Conservation (phyloP, 1,284 basidiomycete species). For the Microbotryum silenes-acaulis region DNA sequence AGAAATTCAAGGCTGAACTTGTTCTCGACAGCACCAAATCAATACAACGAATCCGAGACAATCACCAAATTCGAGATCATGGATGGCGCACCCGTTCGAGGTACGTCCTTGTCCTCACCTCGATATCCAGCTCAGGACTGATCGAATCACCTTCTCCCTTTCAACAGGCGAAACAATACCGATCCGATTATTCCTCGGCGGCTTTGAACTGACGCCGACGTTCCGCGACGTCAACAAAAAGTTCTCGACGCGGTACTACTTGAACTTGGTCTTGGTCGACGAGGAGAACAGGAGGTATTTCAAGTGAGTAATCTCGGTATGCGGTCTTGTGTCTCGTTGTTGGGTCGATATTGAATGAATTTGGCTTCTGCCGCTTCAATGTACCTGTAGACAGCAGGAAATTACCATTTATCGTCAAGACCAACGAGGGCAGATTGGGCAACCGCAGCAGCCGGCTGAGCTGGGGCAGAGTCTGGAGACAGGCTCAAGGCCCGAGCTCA, state of each 20-base stretch:
- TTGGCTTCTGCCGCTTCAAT: not conserved
- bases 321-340: not conserved
- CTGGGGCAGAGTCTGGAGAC: conserved; percentile 4
- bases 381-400: conserved; percentile 34
- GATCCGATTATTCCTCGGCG: conserved; percentile 92
- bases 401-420: conserved; percentile 35
- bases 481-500: not conserved
- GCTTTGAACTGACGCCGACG: conserved; percentile 95
- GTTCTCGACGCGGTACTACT: conserved; percentile 92
- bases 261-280: conserved; percentile 88
- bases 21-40: conserved; percentile 59
- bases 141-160: not conserved
- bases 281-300: conserved; percentile 95
- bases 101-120: conserved; percentile 42
- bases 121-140: not conserved
- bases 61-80: conserved; percentile 99
- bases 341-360: too few relatives aligned
- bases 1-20: not conserved
- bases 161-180: conserved; percentile 86
- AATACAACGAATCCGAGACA: conserved; percentile 98
- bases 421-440: conserved; percentile 2
- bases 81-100: conserved; percentile 91
- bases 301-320: conserved; percentile 46
- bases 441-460: not conserved
- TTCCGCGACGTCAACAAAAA: conserved; percentile 99